Base-by-base conservation (phyloP, 1,139 yeast genomes). In the Tardiomyces digboiensis region DNA sequence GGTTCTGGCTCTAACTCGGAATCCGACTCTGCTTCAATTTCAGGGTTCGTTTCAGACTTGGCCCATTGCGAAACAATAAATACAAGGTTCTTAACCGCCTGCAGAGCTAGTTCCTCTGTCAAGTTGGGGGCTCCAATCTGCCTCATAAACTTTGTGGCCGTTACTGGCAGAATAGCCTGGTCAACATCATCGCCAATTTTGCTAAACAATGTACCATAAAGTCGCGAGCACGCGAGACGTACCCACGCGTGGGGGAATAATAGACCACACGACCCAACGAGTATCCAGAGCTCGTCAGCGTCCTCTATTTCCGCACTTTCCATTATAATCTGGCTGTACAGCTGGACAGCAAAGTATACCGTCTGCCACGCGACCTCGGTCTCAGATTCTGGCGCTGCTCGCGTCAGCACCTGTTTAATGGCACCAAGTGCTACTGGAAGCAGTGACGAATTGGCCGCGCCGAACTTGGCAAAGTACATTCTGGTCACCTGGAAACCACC, bases 221-320 rank as follows among this genome's bases (percentile, higher is more conserved):
- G 67, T 43, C 89, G 71, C n/a, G 82, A 68, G 0, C 94, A 67
- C 4, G 76, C 68, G 45, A 84, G 69, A 56, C 97, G 77, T 12
- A 89, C 83, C 97, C 97, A 89, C 0, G 94, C 74, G 61, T 89
- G 97, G 2, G 97, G 97, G 61, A 77, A 91, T 43, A 89, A 67
- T 49, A 88, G 67, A 21, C 79, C 66, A 12, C 72, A 73, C 33
- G 33, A 26, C 22, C 78, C 69, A 5, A 83, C 66, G 19, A 65
- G 62, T 12, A 59, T 56, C 91, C 93, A 83, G 12, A 75, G 53
- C 1, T 39, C 41, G 33, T 62, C 68, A 48, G 54, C 52, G 16
- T 53, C 54, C 7, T 42, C 37, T 29, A n/a, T 46, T 45, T 21
- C 49, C 41, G 29, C 45, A n/a, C 42, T 36, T 37, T 48, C 51